Percentiles rank a stretch among this genome's conserved stretches.
Conservation (phyloP, 371 early-diverging fungal species). For the Mucor mucedo region DNA sequence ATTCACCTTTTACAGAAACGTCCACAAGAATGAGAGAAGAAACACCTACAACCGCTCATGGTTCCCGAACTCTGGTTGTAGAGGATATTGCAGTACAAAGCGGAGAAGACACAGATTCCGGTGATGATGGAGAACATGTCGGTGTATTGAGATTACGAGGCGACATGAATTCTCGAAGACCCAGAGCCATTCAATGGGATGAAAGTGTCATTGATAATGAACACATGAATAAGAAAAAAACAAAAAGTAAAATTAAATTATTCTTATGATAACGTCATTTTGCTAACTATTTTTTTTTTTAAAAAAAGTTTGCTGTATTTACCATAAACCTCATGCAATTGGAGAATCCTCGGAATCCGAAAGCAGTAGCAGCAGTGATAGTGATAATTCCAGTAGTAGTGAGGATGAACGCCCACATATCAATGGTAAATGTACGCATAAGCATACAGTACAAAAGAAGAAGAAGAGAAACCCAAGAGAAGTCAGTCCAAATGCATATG, state of each 20-base stretch:
- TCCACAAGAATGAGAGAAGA: constrained; percentile 33
- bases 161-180: constrained; percentile 49
- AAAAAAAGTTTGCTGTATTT: constrained; percentile 86
- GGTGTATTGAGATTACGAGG: constrained; percentile 61
- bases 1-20: constrained; percentile 13
- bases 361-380: constrained; percentile 44
- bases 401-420: constrained; percentile 28
- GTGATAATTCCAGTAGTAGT: constrained; percentile 41
- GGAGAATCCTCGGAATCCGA: constrained; percentile 75
- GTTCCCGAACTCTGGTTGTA: constrained; percentile 45
- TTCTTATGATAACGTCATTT: constrained; percentile 30
- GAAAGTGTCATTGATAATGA: constrained; percentile 89
- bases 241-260: constrained; percentile 81
- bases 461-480: constrained; percentile 54
- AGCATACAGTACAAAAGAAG: constrained; percentile 27
- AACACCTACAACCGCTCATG: constrained; percentile 35
- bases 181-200: constrained; percentile 78
- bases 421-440: constrained; percentile 37
- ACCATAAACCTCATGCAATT: constrained; percentile 71
- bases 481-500: constrained; percentile 73
- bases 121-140: constrained; percentile 33
- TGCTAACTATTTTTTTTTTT: constrained; percentile 4
- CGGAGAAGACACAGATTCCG: constrained; percentile 10
- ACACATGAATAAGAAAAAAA: constrained; percentile 79
- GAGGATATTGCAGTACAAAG: constrained; percentile 27